Evolutionary conservation across 805 yeast species (phyloP).

Genomic region (Saturnispora diversa): DNA sequence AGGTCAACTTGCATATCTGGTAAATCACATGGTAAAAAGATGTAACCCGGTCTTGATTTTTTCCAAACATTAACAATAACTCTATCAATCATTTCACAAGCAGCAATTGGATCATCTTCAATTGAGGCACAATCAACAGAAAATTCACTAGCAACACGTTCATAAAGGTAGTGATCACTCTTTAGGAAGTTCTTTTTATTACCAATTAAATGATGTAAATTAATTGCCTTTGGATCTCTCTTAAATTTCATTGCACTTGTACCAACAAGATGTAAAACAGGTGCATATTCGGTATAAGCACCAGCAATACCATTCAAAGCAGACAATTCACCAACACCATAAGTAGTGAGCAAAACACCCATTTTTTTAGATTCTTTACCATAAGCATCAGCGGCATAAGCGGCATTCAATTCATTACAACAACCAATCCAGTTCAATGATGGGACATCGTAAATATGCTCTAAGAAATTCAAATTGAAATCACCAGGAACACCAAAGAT

Average conservation of each 20-base stretch:
- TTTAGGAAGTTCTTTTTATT: conserved; percentile 37
- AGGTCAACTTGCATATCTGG: conserved; percentile 43
- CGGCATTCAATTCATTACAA: conserved; percentile 84
- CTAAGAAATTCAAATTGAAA: conserved; percentile 66
- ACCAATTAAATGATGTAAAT: conserved; percentile 56
- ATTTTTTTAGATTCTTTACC: conserved; percentile 60
- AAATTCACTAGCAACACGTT: conserved; percentile 48
- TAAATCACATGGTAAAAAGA: conserved; percentile 70
- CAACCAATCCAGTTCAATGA: conserved; percentile 86
- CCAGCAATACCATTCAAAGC: conserved; percentile 86
- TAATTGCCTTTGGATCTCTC: conserved; percentile 12
- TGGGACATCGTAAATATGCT: conserved; percentile 64
- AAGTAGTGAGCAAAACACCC: conserved; percentile 70
- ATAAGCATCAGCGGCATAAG: conserved; percentile 85
- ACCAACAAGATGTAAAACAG: conserved; percentile 77
- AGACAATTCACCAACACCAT: conserved; percentile 84
- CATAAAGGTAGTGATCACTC: conserved; percentile 64
- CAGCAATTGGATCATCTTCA: conserved; percentile 35
- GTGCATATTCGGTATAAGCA: conserved; percentile 83
- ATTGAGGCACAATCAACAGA: conserved; percentile 49
- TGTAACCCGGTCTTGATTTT: conserved; percentile 72
- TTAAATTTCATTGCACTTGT: conserved; percentile 30
- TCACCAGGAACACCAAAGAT: conserved; percentile 80
- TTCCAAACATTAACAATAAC: conserved; percentile 50
- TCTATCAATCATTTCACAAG: conserved; percentile 59